A percentile compares a stretch with the other conserved stretches of the same genome.
phyloP scores from a whole-genome alignment of 148 eudicot genomes.

The Spergularia bocconei region DNA sequence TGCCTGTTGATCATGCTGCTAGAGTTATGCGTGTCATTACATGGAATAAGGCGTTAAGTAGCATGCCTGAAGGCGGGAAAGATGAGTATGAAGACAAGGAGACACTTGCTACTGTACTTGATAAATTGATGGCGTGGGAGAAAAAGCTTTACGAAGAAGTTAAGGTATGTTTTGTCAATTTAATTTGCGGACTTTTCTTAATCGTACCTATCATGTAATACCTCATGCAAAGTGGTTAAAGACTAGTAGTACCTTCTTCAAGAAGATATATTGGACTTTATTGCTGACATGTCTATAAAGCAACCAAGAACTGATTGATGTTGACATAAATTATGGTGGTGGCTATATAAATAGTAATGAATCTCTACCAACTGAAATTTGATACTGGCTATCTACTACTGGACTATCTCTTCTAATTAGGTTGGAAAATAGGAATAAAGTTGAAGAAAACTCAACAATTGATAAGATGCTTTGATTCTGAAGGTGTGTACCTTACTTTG shows the following conservation, averaged over 20 bases:
- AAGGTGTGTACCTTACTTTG: not conserved
- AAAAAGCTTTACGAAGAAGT: conserved; percentile 97
- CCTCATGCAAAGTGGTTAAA: not conserved
- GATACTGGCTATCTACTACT: not conserved
- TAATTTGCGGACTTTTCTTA: not conserved
- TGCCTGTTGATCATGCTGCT: conserved; percentile 92
- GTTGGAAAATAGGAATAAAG: not conserved
- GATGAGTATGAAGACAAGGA: conserved; percentile 73
- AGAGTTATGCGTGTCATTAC: conserved; percentile 98
- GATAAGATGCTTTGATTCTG: not conserved
- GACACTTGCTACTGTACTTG: conserved; percentile 93
- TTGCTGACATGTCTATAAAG: conserved; percentile 10
- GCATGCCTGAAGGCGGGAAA: conserved; percentile 49
- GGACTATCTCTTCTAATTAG: not conserved
- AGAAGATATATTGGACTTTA: not conserved
- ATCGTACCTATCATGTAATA: not conserved
- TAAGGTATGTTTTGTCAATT: conserved; percentile 52
- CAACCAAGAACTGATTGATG: conserved; percentile 1
- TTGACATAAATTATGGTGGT: conserved; percentile 5
- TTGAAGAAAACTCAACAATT: not conserved
- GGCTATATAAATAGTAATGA: not conserved
- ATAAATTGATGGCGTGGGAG: conserved; percentile 98
- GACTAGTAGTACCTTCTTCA: not conserved
- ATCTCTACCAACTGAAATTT: not conserved
- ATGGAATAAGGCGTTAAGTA: conserved; percentile 75